phyloP scores from a whole-genome alignment of 148 eudicot genomes.

The Rheum nobile region DNA sequence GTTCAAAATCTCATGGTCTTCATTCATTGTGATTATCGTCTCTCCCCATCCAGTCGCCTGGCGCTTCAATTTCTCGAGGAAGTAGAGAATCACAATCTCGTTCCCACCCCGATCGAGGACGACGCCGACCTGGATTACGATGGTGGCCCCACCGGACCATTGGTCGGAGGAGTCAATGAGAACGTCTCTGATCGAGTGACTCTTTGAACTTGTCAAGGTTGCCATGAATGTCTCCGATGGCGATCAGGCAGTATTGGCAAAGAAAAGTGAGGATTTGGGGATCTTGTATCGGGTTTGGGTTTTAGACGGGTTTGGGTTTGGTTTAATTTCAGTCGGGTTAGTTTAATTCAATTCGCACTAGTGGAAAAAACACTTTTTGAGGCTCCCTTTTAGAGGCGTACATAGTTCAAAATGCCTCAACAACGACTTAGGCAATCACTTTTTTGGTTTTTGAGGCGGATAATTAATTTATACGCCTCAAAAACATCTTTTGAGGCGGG shows the following conservation, averaged over 20 bases:
- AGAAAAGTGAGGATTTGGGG: slow-evolving; percentile 37
- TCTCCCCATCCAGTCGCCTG: slow-evolving; percentile 56
- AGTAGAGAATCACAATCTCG: slow-evolving; percentile 57
- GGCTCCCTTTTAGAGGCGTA: too few relatives aligned
- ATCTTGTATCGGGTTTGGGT: too few relatives aligned
- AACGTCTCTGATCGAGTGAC: slow-evolving; percentile 51
- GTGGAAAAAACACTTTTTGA: too few relatives aligned
- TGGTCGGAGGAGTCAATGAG: slow-evolving; percentile 40
- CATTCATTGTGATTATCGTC: slow-evolving; percentile 65
- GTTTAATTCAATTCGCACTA: too few relatives aligned
- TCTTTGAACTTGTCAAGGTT: slow-evolving; percentile 62
- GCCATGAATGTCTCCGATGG: slow-evolving; percentile 85
- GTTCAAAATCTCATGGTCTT: slow-evolving; percentile 91
- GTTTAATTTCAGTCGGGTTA: too few relatives aligned
- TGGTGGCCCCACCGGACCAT: slow-evolving; percentile 71
- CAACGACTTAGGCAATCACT: too few relatives aligned
- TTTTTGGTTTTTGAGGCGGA: too few relatives aligned
- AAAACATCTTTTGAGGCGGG: too few relatives aligned
- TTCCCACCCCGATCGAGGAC: slow-evolving; percentile 84
- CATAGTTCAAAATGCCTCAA: too few relatives aligned
- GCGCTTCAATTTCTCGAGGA: slow-evolving; percentile 54
- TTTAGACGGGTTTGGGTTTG: too few relatives aligned
- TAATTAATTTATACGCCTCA: too few relatives aligned
- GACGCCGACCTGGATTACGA: slow-evolving; percentile 88
- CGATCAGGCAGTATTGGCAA: slow-evolving; percentile 54